These are phyloP conservation scores for Aspergillus olivimuriae DNA, from an alignment of 495 filamentous ascomycete genomes.

Conservation along the genomic window DNA sequence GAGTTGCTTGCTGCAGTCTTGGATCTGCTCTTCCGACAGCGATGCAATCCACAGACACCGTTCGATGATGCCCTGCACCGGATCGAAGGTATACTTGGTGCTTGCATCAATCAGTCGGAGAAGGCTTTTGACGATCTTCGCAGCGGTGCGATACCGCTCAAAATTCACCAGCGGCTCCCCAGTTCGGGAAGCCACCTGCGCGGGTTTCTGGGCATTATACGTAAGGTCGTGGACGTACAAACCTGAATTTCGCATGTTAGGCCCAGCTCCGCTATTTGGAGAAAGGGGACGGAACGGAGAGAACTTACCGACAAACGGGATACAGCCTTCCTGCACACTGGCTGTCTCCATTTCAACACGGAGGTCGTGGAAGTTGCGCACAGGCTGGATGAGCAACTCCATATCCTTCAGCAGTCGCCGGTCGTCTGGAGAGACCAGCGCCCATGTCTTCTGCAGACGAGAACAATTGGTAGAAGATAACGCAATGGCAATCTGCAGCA, in stretches of 20 bases:
- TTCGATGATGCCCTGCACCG: conserved; percentile 80
- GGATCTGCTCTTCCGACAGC: conserved; percentile 78
- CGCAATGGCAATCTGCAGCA: conserved; percentile 91
- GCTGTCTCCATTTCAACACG: conserved; percentile 86
- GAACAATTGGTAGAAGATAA: conserved; percentile 76
- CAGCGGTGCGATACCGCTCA: conserved; percentile 84
- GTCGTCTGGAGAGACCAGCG: conserved; percentile 64
- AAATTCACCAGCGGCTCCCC: conserved; percentile 85
- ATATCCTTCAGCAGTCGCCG: conserved; percentile 68
- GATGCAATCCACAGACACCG: conserved; percentile 94
- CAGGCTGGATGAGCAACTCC: conserved; percentile 77
- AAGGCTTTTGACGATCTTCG: conserved; percentile 88
- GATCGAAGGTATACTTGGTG: conserved; percentile 76
- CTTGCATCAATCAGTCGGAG: conserved; percentile 89
- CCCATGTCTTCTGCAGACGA: conserved; percentile 76
- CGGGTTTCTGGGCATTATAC: conserved; percentile 86
- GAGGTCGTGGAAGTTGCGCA: conserved; percentile 85
- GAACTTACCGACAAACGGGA: conserved; percentile 84
- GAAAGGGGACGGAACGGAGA: neutral
- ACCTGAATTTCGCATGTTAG: conserved; percentile 29
- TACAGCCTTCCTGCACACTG: conserved; percentile 74
- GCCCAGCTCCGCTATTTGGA: neutral
- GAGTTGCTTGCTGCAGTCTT: conserved; percentile 47
- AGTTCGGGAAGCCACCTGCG: conserved; percentile 50
- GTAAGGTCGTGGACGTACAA: conserved; percentile 96